Evolutionary conservation across 2,329 filamentous ascomycete genomes (phyloP).

Genomic region (Clarireedia hainanense): DNA sequence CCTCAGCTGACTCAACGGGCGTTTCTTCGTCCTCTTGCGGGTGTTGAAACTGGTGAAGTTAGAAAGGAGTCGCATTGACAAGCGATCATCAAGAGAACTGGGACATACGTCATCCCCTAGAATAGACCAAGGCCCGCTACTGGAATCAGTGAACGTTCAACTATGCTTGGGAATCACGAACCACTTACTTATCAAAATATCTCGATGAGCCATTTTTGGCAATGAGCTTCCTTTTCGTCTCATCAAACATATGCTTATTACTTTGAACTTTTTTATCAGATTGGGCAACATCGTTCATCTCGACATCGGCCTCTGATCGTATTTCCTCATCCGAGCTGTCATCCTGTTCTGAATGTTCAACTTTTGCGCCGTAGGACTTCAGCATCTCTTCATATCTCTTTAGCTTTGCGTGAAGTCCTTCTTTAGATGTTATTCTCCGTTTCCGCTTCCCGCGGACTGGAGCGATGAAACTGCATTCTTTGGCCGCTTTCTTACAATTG

Average conservation of each 20-base stretch:
- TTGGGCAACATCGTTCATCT: slow-evolving; percentile 9
- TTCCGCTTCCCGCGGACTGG: slow-evolving; percentile 24
- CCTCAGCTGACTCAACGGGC: not conserved
- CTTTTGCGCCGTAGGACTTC: slow-evolving; percentile 18
- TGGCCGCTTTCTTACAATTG: slow-evolving; percentile 35
- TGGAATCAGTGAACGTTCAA: not conserved
- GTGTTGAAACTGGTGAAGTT: not conserved
- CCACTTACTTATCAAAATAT: slow-evolving; percentile 63
- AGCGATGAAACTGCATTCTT: slow-evolving; percentile 27
- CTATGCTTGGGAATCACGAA: slow-evolving; percentile 20
- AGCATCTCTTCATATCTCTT: slow-evolving; percentile 16
- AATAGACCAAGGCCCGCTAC: not conserved
- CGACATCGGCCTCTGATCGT: slow-evolving; percentile 15
- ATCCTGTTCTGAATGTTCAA: slow-evolving; percentile 9
- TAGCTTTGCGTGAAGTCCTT: slow-evolving; percentile 21
- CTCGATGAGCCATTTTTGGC: slow-evolving; percentile 1
- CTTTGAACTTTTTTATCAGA: not conserved
- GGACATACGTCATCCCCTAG: not conserved
- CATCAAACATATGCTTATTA: slow-evolving; percentile 6
- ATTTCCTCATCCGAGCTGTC: slow-evolving; percentile 17
- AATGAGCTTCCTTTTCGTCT: slow-evolving; percentile 18
- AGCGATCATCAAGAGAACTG: not conserved
- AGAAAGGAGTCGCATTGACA: not conserved
- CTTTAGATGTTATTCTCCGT: slow-evolving; percentile 15
- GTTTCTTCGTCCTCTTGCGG: not conserved